A percentile compares a stretch with the other conserved stretches of the same genome.
Evolutionary conservation across 305 asterid genomes (phyloP).

Genomic region (Solanum aculeatissimum): DNA sequence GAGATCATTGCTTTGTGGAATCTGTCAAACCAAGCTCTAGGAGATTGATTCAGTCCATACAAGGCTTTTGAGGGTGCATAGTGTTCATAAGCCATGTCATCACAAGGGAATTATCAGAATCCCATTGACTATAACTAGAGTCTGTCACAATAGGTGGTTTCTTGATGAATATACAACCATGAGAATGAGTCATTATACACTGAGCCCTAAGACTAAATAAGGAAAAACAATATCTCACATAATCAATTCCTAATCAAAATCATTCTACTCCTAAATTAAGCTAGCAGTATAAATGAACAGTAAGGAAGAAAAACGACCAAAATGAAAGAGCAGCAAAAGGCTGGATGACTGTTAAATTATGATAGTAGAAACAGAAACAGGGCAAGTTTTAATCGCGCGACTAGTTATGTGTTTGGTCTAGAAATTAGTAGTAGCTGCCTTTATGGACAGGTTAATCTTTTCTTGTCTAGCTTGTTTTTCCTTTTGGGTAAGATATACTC

Average conservation of each 20-base stretch:
- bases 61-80: not conserved
- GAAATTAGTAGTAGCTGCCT: not conserved
- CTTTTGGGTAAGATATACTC: not conserved
- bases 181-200: not conserved
- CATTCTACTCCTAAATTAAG: not conserved
- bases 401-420: not conserved
- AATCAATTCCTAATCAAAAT: not conserved
- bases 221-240: not conserved
- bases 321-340: not conserved
- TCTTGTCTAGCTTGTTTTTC: not conserved
- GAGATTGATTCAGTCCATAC: not conserved
- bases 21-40: not conserved
- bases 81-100: not conserved
- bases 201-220: not conserved
- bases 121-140: too few species aligned
- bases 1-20: not conserved
- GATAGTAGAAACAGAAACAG: not conserved
- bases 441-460: not conserved
- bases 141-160: not conserved
- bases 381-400: not conserved
- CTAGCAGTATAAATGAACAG: not conserved
- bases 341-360: not conserved
- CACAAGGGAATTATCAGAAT: not conserved
- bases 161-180: not conserved
- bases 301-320: not conserved